Evolutionary conservation across 1,284 basidiomycete genomes (phyloP).

Genomic region (Irpex sp.): DNA sequence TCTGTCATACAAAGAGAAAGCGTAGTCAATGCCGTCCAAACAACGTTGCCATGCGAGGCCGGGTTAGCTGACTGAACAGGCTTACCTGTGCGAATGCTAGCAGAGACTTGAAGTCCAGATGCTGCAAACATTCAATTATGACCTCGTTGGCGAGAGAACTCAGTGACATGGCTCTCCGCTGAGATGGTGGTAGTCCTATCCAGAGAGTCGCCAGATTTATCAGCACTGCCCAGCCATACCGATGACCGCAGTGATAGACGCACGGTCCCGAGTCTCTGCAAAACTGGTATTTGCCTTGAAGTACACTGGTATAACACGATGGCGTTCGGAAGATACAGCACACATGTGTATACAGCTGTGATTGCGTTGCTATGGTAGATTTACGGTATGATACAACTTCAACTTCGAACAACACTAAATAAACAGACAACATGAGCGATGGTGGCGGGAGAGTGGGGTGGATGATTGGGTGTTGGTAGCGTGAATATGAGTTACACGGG

Average conservation of each 20-base stretch:
- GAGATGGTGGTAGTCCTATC: no score
- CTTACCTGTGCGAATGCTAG: not conserved
- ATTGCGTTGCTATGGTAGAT: not conserved
- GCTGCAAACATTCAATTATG: not conserved
- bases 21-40: not conserved
- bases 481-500: not conserved
- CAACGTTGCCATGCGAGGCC: no score
- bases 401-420: not conserved
- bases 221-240: no score
- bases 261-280: no score
- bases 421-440: not conserved
- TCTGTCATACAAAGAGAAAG: not conserved
- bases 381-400: not conserved
- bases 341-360: not conserved
- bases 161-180: no score
- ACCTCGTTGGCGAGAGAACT: not conserved
- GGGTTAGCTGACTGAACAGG: no score
- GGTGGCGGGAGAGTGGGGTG: not conserved
- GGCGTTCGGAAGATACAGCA: not conserved
- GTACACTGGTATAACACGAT: no score
- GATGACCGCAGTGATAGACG: no score
- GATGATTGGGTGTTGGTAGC: not conserved
- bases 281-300: no score
- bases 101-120: not conserved
- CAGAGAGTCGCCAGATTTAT: no score